Conservation (phyloP, 2,329 filamentous ascomycete species). For the Colletotrichum lindemuthianum region DNA sequence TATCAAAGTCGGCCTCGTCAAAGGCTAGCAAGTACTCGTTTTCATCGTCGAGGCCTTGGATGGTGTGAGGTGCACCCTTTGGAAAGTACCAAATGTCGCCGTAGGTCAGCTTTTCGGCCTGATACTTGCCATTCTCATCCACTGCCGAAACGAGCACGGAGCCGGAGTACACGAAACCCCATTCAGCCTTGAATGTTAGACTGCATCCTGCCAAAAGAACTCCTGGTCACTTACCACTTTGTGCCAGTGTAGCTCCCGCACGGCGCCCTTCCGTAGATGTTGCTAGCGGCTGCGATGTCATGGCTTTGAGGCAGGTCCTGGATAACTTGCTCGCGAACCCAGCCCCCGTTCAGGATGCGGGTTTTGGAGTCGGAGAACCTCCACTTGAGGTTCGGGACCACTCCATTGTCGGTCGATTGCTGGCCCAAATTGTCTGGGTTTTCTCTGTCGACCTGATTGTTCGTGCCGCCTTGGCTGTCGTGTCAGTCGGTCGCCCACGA, state of each 20-base stretch:
- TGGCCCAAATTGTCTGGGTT: conserved; percentile 72
- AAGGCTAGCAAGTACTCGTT: conserved; percentile 76
- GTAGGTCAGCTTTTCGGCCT: conserved; percentile 64
- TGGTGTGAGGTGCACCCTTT: conserved; percentile 70
- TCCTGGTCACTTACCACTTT: conserved; percentile 60
- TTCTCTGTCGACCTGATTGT: conserved; percentile 67
- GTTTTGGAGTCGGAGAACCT: conserved; percentile 76
- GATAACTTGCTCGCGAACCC: conserved; percentile 73
- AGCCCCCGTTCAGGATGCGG: conserved; percentile 69
- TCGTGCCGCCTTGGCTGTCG: conserved; percentile 67
- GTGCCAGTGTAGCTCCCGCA: conserved; percentile 75
- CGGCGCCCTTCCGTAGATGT: conserved; percentile 72
- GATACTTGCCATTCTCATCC: conserved; percentile 67
- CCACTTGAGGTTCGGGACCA: conserved; percentile 75
- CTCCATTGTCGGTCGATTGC: conserved; percentile 70
- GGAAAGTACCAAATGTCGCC: conserved; percentile 75
- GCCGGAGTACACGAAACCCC: conserved; percentile 71
- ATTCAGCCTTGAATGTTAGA: conserved; percentile 63
- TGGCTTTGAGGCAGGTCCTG: conserved; percentile 73
- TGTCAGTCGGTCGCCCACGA: background rate
- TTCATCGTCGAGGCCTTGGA: conserved; percentile 72
- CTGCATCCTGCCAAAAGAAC: too few relatives aligned
- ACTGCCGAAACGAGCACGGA: conserved; percentile 68
- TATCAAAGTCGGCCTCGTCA: conserved; percentile 74
- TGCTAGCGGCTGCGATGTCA: conserved; percentile 75